Percentiles rank a stretch among this genome's conserved stretches.
These are phyloP conservation scores for Gossypioides kirkii DNA, from an alignment of 345 rosid species.

Conservation along the genomic window DNA sequence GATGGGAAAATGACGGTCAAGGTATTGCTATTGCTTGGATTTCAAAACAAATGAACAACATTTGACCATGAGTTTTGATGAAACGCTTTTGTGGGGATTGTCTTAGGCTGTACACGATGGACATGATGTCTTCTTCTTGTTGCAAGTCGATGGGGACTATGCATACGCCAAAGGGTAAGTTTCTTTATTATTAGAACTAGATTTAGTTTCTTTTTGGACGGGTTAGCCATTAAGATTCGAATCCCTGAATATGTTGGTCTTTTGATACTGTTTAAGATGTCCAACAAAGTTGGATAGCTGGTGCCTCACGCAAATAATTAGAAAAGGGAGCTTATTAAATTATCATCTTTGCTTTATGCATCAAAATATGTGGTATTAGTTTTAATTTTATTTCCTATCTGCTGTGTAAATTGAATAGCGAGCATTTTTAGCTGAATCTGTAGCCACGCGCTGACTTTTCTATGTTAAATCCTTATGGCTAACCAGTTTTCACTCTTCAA, in stretches of 20 bases:
- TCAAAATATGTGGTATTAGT: background rate
- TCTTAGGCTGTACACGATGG: constrained; percentile 92
- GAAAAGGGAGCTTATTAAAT: background rate
- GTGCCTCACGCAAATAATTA: background rate
- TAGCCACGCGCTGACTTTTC: constrained; percentile 15
- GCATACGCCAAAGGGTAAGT: constrained; percentile 69
- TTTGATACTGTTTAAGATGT: background rate
- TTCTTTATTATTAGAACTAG: background rate
- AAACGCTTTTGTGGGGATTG: constrained; percentile 5
- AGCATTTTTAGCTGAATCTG: constrained; percentile 1
- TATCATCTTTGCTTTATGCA: background rate
- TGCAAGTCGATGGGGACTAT: constrained; percentile 86
- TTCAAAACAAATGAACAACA: background rate
- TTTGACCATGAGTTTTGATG: background rate
- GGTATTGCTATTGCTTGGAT: constrained; percentile 35
- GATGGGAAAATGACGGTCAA: constrained; percentile 83
- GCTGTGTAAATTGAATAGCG: background rate
- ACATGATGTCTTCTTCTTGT: constrained; percentile 60
- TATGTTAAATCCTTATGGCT: constrained; percentile 1
- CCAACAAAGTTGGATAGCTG: constrained; percentile 7
- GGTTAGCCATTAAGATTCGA: background rate
- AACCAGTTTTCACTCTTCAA: constrained; percentile 14
- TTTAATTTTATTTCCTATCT: background rate
- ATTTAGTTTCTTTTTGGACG: background rate
- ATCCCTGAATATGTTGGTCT: background rate